Evolutionary conservation across 2,329 filamentous ascomycete genomes (phyloP).

Genomic region (Xylaria sp.): DNA sequence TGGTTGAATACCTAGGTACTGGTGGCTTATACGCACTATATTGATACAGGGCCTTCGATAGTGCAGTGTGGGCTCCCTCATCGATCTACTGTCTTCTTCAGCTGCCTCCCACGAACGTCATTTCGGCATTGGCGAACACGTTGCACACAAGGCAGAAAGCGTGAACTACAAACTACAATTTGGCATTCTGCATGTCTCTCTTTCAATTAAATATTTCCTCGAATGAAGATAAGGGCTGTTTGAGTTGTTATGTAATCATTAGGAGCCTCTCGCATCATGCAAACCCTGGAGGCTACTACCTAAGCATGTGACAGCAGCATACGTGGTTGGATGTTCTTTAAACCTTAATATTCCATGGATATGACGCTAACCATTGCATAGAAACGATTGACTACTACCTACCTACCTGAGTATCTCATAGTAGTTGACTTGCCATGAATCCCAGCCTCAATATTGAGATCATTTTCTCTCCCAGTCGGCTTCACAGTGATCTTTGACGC

Average conservation of each 20-base stretch:
- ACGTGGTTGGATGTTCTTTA: background rate
- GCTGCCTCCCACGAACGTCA: constrained; percentile 1
- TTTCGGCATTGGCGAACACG: background rate
- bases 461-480: too few species aligned
- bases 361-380: background rate
- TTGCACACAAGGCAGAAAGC: background rate
- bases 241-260: background rate
- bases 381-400: background rate
- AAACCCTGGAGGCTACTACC: background rate
- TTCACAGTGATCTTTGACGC: too few species aligned
- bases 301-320: constrained; percentile 1
- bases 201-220: background rate
- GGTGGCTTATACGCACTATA: constrained; percentile 23
- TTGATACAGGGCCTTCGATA: background rate
- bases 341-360: too few species aligned
- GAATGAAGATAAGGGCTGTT: background rate
- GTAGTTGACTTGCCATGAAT: too few species aligned
- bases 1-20: constrained; percentile 10
- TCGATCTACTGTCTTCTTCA: background rate
- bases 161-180: background rate
- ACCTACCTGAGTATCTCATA: too few species aligned
- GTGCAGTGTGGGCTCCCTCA: constrained; percentile 25
- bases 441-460: too few species aligned
- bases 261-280: background rate
- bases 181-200: background rate